These are phyloP conservation scores for Volvox africanus DNA, from an alignment of 139 green algal genomes.

Conservation along the genomic window DNA sequence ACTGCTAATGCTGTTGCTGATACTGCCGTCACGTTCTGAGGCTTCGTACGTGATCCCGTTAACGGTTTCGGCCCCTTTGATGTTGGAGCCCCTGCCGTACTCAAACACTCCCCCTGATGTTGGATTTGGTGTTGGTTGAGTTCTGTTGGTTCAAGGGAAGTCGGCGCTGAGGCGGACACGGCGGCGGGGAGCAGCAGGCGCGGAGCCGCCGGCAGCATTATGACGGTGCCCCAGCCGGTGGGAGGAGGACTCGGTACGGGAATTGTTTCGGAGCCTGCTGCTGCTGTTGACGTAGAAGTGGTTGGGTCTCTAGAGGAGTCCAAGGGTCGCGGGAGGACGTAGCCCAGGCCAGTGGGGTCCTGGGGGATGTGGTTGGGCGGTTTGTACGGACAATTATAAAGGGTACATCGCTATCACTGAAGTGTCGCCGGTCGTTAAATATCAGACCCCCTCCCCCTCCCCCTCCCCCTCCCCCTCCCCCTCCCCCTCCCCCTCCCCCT, in stretches of 20 bases:
- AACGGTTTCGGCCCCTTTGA: too few relatives aligned
- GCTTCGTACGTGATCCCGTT: neutral
- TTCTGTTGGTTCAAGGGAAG: neutral
- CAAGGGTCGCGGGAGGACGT: conserved; percentile 47
- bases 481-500: neutral
- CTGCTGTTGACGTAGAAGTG: neutral
- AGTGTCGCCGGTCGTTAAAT: too few relatives aligned
- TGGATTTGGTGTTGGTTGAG: neutral
- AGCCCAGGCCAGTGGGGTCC: conserved; percentile 54
- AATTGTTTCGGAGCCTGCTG: neutral
- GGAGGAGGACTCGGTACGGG: neutral
- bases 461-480: neutral
- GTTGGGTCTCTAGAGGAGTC: conserved; percentile 6
- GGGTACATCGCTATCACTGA: too few relatives aligned
- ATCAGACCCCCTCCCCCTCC: too few relatives aligned
- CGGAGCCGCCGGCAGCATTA: conserved; percentile 30
- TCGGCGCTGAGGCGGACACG: neutral
- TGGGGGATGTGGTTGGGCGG: neutral
- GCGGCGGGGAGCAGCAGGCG: conserved; percentile 5
- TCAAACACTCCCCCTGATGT: neutral
- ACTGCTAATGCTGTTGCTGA: too few relatives aligned
- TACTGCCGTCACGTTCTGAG: neutral
- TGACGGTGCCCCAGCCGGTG: conserved; percentile 40
- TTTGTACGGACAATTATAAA: too few relatives aligned
- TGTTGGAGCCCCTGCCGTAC: too few relatives aligned